Evolutionary conservation across 352 stramenopile species (phyloP), one percentile per base, ranked within the genome.

Genomic region (Blastocystis sp.): DNA sequence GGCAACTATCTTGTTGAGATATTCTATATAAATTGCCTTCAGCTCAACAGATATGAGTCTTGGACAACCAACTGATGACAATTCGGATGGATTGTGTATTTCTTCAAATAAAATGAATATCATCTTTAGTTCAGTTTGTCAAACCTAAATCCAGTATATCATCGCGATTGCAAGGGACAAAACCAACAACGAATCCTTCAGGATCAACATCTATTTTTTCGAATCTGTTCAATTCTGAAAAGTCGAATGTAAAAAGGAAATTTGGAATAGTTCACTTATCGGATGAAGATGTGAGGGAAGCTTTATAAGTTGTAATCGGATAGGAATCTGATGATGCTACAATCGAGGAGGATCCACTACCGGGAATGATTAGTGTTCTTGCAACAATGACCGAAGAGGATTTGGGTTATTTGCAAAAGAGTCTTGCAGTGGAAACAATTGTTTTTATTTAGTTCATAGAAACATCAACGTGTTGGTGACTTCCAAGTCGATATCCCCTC

Each of bases 341-440:
- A 16, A 61, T 80, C 27, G 69, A 80, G 24, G 69, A 80, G 59
- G 69, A 80, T 39, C 69, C 69, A 24, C 12, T 80, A n/a, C 69
- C 69, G 4, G 19, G 69, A 63, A 80, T 80, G 69, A 21, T 59
- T 14, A 80, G 69, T 54, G 46, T 63, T 5, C 61, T 80, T 14
- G 69, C 52, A 24, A 58, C 43, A 16, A 58, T 29, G 24, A 39
- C 37, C 4, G 69, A 80, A 27, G 43, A 80, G 43, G 69, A 80
- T 27, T 29, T 51, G 11, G 35, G 52, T 58, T 29, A 61, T 24
- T 39, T 80, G 37, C 69, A 80, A 35, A 80, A 80, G 19, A 52
- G 27, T 14, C 11, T 80, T 24, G 12, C 19, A n/a, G 69, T 80
- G 4, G 16, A 7, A 11, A n/a, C 19, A 65, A 16, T 7, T 19